A percentile compares a stretch with the other conserved stretches of the same genome.
Evolutionary conservation across 176 grass and related monocot species (phyloP).

Genomic region (Leersia perrieri): DNA sequence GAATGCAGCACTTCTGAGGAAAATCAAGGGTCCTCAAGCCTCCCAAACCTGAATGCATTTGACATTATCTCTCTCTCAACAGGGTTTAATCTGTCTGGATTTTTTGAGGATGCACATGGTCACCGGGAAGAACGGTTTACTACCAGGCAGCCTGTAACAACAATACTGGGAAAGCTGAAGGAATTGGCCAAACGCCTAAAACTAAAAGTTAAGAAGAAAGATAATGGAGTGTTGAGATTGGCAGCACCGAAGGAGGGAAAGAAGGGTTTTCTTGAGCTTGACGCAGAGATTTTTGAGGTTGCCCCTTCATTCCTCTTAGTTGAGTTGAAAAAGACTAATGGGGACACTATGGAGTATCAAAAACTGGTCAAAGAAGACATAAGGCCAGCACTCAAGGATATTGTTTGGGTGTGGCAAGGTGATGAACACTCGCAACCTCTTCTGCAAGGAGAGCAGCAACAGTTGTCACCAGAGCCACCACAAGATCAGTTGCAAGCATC

Average conservation of each 20-base stretch:
- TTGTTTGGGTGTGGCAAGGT: constrained; percentile 90
- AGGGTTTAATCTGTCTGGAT: constrained; percentile 72
- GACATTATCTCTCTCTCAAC: constrained; percentile 85
- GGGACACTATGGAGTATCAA: constrained; percentile 83
- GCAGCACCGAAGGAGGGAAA: constrained; percentile 66
- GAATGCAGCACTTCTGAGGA: constrained; percentile 33
- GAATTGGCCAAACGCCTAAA: constrained; percentile 60
- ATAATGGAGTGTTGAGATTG: constrained; percentile 64
- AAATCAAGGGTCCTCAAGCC: constrained; percentile 54
- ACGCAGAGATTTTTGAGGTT: constrained; percentile 75
- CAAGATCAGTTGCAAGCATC: constrained; percentile 12
- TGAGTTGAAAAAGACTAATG: constrained; percentile 77
- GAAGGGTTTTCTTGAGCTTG: constrained; percentile 74
- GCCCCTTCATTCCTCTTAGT: constrained; percentile 76
- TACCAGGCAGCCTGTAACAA: constrained; percentile 48
- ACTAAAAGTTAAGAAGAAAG: constrained; percentile 78
- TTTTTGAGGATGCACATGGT: constrained; percentile 67
- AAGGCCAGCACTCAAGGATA: constrained; percentile 78
- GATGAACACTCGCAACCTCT: constrained; percentile 33
- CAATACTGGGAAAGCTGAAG: constrained; percentile 68
- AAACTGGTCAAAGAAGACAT: constrained; percentile 75
- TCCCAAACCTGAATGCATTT: constrained; percentile 85
- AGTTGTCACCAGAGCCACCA: not conserved
- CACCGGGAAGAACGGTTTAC: constrained; percentile 67
- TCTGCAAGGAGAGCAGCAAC: constrained; percentile 23